Evolutionary conservation across 2,329 filamentous ascomycete species (phyloP), one percentile per base, ranked within the genome.

Genomic region (Beauveria varroae): DNA sequence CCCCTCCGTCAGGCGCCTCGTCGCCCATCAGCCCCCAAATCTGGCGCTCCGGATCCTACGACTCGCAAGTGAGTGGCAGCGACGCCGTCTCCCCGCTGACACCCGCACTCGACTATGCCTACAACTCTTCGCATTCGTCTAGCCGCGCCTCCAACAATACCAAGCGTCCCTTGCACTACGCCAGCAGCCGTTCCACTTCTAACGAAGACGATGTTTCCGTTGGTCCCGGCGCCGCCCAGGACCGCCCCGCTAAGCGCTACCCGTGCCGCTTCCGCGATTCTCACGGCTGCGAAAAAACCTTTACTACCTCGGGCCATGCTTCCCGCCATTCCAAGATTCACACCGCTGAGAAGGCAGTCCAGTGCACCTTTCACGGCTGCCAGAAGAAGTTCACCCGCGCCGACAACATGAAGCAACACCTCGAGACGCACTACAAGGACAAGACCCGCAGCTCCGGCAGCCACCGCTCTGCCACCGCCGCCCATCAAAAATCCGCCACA

Each of bases 381-480:
- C 83, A 85, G 73, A 91, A 91, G 76, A 89, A 88, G 69, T 93
- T 93, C 68, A 91, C 88, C 12, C 87, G 89, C 65, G 86, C 88
- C 67, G 89, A 93, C 79, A 93, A 93, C 78, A 93, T 93, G 89
- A 91, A 91, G 79, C 89, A 92, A 75, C 89, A 93, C 69, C 81
- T 90, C 34, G 84, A 90, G 68, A 92, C 89, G 0, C 89, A 93
- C 72, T 87, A 84, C 74, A 86, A 86, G 73, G 81, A 86, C 65
- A 83, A 83, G 74, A 76, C 75, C 37, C 78, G 81, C 30, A 74
- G 76, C 3, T 75, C 76, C 2, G 67, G 69, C n/a, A 67, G 72
- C 63, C 66, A 71, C 64, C 70, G 72, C 63, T 67, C 71, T 43
- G 61, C 76, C 63, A 65, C 71, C 62, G 70, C 72, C 50, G 64